These are phyloP conservation scores for Eucalyptus regnans DNA, from an alignment of 345 rosid genomes.

Conservation along the genomic window DNA sequence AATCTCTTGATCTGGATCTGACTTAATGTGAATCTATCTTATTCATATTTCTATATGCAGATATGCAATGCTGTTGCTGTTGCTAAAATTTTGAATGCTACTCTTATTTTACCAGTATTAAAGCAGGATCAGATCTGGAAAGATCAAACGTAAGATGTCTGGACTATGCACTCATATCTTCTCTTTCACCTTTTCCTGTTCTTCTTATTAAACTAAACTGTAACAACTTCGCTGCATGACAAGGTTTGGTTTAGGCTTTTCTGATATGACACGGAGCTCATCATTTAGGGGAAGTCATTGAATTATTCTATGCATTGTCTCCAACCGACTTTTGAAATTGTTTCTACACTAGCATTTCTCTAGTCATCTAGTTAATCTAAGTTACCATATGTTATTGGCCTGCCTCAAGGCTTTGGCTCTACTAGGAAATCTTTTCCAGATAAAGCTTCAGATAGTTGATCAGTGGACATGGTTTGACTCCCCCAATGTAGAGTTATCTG, in stretches of 20 bases:
- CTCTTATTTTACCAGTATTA: constrained; percentile 91
- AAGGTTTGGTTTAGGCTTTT: background rate
- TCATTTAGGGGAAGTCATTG: background rate
- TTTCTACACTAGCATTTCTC: background rate
- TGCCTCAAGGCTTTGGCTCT: background rate
- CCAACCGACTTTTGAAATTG: background rate
- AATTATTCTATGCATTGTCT: background rate
- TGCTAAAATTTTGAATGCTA: constrained; percentile 97
- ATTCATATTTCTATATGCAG: constrained; percentile 29
- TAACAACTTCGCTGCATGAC: background rate
- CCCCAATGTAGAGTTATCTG: background rate
- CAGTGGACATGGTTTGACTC: background rate
- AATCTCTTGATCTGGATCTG: background rate
- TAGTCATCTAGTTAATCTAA: background rate
- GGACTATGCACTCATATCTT: background rate
- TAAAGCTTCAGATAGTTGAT: background rate
- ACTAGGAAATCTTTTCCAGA: background rate
- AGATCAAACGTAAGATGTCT: constrained; percentile 76
- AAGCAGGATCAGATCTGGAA: constrained; percentile 99
- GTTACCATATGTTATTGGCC: background rate
- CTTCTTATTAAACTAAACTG: background rate
- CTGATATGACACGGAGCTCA: background rate
- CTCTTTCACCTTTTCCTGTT: background rate
- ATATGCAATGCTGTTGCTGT: constrained; percentile 99
- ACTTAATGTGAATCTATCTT: background rate